phyloP scores from a whole-genome alignment of 2,329 filamentous ascomycete genomes.

The Hypomyces rosellus region DNA sequence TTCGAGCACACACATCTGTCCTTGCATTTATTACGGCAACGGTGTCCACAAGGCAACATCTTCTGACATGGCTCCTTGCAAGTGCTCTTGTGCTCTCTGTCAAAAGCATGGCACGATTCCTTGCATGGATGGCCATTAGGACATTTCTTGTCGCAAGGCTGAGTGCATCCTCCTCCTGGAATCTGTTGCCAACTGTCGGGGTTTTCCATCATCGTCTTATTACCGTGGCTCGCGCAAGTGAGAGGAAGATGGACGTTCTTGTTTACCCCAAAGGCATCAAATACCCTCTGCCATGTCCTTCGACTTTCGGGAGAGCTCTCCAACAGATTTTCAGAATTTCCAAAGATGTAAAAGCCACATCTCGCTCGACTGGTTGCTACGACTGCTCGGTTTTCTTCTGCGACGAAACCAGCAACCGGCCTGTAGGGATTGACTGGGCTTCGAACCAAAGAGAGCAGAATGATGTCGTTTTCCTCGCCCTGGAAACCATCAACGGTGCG shows the following conservation, averaged over 20 bases:
- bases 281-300: constrained; percentile 36
- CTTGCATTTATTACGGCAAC: background rate
- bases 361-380: constrained; percentile 63
- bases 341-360: constrained; percentile 78
- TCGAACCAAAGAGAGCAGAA: constrained; percentile 74
- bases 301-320: constrained; percentile 36
- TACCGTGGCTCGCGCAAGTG: constrained; percentile 54
- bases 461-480: constrained; percentile 81
- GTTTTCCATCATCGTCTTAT: constrained; percentile 44
- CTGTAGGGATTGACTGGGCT: constrained; percentile 47
- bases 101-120: constrained; percentile 14
- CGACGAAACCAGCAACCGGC: constrained; percentile 63
- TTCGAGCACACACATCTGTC: background rate
- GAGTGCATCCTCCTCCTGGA: constrained; percentile 16
- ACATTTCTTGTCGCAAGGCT: constrained; percentile 14
- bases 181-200: constrained; percentile 44
- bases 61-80: background rate
- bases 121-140: constrained; percentile 17
- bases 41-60: background rate
- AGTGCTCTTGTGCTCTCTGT: background rate
- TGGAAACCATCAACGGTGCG: constrained; percentile 85
- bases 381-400: constrained; percentile 52
- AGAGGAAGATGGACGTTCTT: constrained; percentile 47
- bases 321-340: constrained; percentile 55
- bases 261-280: constrained; percentile 34